Evolutionary conservation across 192 early-diverging fungal genomes (phyloP), one percentile per base, ranked within the genome.

Genomic region (Oehlia diaphana): DNA sequence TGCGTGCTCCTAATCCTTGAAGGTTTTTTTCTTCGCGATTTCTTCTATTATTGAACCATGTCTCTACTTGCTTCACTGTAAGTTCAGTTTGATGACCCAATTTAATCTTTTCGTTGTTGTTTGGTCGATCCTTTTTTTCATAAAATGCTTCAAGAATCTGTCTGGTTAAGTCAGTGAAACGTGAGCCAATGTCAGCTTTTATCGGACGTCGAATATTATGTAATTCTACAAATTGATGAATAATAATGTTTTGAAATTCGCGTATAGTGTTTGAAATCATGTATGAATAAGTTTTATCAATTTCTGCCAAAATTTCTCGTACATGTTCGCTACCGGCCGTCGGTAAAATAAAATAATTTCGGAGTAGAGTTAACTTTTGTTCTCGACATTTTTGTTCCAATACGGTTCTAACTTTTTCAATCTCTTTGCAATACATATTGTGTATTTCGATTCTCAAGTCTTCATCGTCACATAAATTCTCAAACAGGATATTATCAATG

Each of bases 21-120:
- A 35, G 5, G 23, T 67, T 39, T 44, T 50, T 66, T 35, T 26
- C n/a, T 13, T 63, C 23, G 49, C 75, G 75, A 77, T 28, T 77
- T 31, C 75, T 77, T 77, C 44, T 58, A 21, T 77, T 77, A 65
- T 77, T 77, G 39, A 77, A 77, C 75, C 75, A 77, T 35, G 75
- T 77, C 10, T 77, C 75, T 10, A 77, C 49, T 67, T 77, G 75
- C 21, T 66, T 67, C 6, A 77, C 21, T 5, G 75, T 49, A n/a
- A 77, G 21, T 9, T 63, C 75, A 6, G 75, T 66, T 44, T 19
- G 8, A 14, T 42, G n/a, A 49, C 63, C 50, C 19, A 77, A 35
- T 28, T 77, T 28, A 14, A 3, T 16, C 3, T 77, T 77, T 66
- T 77, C 63, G 4, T n/a, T 14, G 6, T n/a, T 39, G 8, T 31